phyloP scores from a whole-genome alignment of 2,329 filamentous ascomycete genomes.

The Chrysosporium queenslandicum region DNA sequence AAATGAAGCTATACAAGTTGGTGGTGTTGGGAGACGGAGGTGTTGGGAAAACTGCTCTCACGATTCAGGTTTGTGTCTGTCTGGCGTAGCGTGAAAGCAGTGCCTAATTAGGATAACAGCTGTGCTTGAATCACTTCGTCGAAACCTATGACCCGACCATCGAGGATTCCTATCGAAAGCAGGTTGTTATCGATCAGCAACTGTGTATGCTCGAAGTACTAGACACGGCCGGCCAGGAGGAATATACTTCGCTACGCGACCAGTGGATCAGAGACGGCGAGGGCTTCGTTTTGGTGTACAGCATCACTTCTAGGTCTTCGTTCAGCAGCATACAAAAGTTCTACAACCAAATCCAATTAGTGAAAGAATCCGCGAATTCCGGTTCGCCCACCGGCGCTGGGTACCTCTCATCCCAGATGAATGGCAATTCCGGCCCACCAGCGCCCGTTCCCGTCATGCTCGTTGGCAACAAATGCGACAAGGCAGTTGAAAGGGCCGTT shows the following conservation, averaged over 20 bases:
- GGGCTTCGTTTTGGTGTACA: conserved; percentile 95
- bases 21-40: conserved; percentile 91
- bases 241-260: conserved; percentile 91
- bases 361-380: conserved; percentile 70
- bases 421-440: conserved; percentile 35
- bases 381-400: conserved; percentile 44
- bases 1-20: conserved; percentile 88
- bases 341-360: conserved; percentile 91
- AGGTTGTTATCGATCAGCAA: conserved; percentile 76
- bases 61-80: conserved; percentile 56
- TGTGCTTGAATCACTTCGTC: conserved; percentile 96
- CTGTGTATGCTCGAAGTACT: conserved; percentile 92
- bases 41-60: conserved; percentile 87
- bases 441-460: conserved; percentile 84
- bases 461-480: conserved; percentile 96
- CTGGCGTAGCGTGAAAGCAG: neutral
- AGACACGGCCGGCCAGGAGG: conserved; percentile 95
- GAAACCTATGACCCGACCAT: conserved; percentile 84
- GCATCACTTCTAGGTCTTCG: conserved; percentile 91
- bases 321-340: conserved; percentile 93
- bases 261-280: conserved; percentile 98
- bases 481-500: conserved; percentile 89
- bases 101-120: conserved; percentile 39
- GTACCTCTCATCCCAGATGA: conserved; percentile 42
- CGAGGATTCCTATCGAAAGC: conserved; percentile 79